Conservation (phyloP, 2,329 filamentous ascomycete species). For the Teratosphaeria epicoccoides region DNA sequence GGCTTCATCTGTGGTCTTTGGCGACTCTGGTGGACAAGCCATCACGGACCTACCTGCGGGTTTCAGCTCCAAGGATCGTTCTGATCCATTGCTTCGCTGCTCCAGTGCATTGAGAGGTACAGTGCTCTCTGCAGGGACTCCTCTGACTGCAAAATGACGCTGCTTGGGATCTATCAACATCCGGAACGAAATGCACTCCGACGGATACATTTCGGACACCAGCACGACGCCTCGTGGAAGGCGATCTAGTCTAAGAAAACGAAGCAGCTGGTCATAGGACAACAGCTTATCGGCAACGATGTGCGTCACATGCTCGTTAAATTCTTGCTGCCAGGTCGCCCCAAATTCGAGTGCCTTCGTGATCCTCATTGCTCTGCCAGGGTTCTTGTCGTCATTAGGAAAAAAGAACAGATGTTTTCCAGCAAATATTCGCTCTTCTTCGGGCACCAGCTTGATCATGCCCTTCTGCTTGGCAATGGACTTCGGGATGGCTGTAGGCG, state of each 20-base stretch:
- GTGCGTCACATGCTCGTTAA: conserved; percentile 55
- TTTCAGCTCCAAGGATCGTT: conserved; percentile 42
- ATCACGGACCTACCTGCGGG: conserved; percentile 32
- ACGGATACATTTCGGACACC: conserved; percentile 34
- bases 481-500: neutral
- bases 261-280: conserved; percentile 52
- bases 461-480: conserved; percentile 16
- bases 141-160: conserved; percentile 45
- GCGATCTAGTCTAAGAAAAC: conserved; percentile 39
- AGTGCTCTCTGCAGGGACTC: neutral
- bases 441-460: conserved; percentile 13
- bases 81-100: conserved; percentile 7
- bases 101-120: neutral
- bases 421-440: conserved; percentile 21
- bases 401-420: conserved; percentile 49
- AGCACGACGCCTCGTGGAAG: conserved; percentile 44
- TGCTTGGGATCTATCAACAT: conserved; percentile 43
- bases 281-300: conserved; percentile 65
- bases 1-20: conserved; percentile 28
- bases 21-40: conserved; percentile 30
- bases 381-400: conserved; percentile 65
- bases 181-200: conserved; percentile 33
- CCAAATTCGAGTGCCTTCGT: conserved; percentile 65
- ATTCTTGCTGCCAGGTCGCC: conserved; percentile 55
- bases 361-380: conserved; percentile 59